Evolutionary conservation across 768 basidiomycete genomes (phyloP).

Genomic region (Leccinellum rugosiceps): DNA sequence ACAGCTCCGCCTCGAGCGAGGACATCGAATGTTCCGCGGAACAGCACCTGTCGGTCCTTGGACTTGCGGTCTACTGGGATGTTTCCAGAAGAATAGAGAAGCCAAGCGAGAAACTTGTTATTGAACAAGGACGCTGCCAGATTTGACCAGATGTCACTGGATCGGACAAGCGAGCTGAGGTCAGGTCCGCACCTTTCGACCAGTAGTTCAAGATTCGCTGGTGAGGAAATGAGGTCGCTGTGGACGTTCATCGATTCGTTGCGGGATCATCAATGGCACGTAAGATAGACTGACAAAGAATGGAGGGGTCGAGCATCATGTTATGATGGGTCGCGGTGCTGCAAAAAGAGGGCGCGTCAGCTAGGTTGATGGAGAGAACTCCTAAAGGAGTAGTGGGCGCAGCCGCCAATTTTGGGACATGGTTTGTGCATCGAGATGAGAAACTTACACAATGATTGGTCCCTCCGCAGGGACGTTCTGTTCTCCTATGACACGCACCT

Average conservation of each 20-base stretch:
- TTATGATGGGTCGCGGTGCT: conserved; percentile 90
- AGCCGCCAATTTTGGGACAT: conserved; percentile 2
- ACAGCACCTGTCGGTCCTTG: conserved; percentile 85
- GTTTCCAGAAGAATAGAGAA: conserved; percentile 89
- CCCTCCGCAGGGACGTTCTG: conserved; percentile 87
- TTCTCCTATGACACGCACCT: conserved; percentile 80
- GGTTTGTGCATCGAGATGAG: background rate
- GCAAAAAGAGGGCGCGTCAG: conserved; percentile 15
- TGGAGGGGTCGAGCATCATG: conserved; percentile 89
- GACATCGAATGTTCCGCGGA: conserved; percentile 86
- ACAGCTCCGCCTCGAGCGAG: conserved; percentile 78
- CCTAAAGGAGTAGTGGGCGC: background rate
- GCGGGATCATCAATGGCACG: conserved; percentile 12
- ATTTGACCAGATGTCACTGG: conserved; percentile 14
- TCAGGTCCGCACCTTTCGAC: conserved; percentile 72
- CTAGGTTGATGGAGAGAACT: background rate
- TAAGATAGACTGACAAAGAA: conserved; percentile 60
- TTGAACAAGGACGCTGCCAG: conserved; percentile 68
- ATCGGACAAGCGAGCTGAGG: conserved; percentile 10
- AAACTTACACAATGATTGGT: conserved; percentile 87
- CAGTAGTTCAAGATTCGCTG: conserved; percentile 82
- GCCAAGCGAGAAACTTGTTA: conserved; percentile 68
- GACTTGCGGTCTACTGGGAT: conserved; percentile 95
- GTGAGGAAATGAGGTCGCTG: conserved; percentile 82
- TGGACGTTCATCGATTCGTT: conserved; percentile 17